Base-by-base conservation (phyloP, 495 filamentous ascomycete genomes). In the Talaromyces liani region DNA sequence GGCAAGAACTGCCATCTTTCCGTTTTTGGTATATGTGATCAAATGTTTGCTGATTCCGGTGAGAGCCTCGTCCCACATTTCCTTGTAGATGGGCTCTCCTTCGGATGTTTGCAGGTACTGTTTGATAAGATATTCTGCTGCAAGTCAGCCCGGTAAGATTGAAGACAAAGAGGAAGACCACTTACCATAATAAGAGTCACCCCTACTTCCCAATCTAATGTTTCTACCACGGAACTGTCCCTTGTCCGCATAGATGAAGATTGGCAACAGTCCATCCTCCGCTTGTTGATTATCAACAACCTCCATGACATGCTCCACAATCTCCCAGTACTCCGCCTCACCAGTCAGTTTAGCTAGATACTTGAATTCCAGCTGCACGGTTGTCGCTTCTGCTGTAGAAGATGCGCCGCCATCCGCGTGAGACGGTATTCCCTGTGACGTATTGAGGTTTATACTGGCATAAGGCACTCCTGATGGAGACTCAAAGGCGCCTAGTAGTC, bases 281-380 rank as follows among this genome's bases (percentile, higher is more conserved):
- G 82, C 80, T 3, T 86, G 79, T 68, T 93, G 91, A 63, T 87
- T 84, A 68, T 98, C 94, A 12, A 97, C 85, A 9, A 94, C 83
- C 71, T 97, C 69, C 76, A 99, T 97, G 0, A 95, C 92, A 65
- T 88, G 91, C 75, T 98, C 95, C 14, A 88, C 92, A 66, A 87
- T 85, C 55, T 88, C 84, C 94, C 94, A 98, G 69, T 92, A 97
- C 61, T 90, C 82, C 14, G 87, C 85, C 74, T 99, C 94, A 18
- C 94, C 95, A 0, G 92, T 98, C 63, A 99, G 79, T 70, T 95
- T 95, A 54, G 94, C 90, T 20, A 99, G 82, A 69, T 99, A 99
- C 69, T 99, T 99, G 82, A 97, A 89, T 75, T 99, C 94, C 12
- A 99, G 83, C 76, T 99, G 94, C 53, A 98, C 71, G 3, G 90